A percentile compares a stretch with the other conserved stretches of the same genome.
Conservation (phyloP, 805 yeast genomes). For the Spathaspora sp. region DNA sequence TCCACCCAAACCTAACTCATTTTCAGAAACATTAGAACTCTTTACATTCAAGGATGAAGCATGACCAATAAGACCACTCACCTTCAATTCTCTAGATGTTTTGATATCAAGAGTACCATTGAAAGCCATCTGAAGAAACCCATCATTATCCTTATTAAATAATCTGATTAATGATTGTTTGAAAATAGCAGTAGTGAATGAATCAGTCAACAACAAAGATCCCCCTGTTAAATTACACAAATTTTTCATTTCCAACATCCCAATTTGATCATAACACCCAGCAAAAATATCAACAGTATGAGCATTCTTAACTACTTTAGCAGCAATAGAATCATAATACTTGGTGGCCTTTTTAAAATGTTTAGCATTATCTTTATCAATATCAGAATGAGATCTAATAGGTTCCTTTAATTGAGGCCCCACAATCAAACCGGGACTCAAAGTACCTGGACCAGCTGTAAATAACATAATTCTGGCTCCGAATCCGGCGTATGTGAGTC, state of each 20-base stretch:
- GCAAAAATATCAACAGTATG: slow-evolving; percentile 89
- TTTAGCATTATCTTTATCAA: slow-evolving; percentile 83
- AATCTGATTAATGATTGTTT: slow-evolving; percentile 87
- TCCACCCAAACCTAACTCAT: slow-evolving; percentile 92
- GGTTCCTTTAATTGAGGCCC: slow-evolving; percentile 91
- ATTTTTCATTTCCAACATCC: slow-evolving; percentile 89
- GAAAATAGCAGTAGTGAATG: slow-evolving; percentile 92
- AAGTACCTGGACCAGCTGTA: slow-evolving; percentile 93
- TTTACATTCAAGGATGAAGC: slow-evolving; percentile 72
- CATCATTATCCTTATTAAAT: slow-evolving; percentile 83
- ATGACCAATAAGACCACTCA: slow-evolving; percentile 92
- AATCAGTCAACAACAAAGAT: slow-evolving; percentile 80
- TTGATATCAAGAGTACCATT: slow-evolving; percentile 85
- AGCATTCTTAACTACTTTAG: slow-evolving; percentile 64
- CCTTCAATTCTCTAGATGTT: slow-evolving; percentile 81
- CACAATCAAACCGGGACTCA: slow-evolving; percentile 92
- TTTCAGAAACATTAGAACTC: slow-evolving; percentile 76
- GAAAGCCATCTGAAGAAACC: slow-evolving; percentile 84
- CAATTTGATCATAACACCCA: slow-evolving; percentile 95
- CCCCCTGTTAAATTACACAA: slow-evolving; percentile 88
- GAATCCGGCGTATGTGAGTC: slow-evolving; percentile 75
- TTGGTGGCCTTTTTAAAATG: slow-evolving; percentile 84
- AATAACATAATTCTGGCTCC: slow-evolving; percentile 89
- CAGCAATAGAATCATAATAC: slow-evolving; percentile 72
- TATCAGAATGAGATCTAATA: slow-evolving; percentile 94